These are phyloP conservation scores for Dacryopinax spathularia DNA, from an alignment of 768 basidiomycete genomes.

Conservation along the genomic window DNA sequence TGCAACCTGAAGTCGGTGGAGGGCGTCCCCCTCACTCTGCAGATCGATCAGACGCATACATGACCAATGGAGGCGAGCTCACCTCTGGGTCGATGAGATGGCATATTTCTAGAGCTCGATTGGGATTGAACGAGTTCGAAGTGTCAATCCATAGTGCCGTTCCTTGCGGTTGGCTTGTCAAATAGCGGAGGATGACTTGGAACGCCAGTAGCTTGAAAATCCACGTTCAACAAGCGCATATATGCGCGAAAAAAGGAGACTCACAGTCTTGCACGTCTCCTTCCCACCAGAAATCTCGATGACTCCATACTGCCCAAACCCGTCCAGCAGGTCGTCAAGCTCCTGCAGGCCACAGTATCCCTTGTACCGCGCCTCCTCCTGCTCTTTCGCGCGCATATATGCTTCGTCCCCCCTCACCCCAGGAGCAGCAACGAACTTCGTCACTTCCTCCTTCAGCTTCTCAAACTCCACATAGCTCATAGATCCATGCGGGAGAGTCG, in stretches of 20 bases:
- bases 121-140: conserved; percentile 47
- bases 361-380: conserved; percentile 15
- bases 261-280: conserved; percentile 55
- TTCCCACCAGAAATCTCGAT: conserved; percentile 56
- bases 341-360: conserved; percentile 31
- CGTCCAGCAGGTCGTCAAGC: conserved; percentile 39
- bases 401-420: conserved; percentile 25
- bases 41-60: background rate
- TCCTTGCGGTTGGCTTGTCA: conserved; percentile 27
- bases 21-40: conserved; percentile 23
- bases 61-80: conserved; percentile 10
- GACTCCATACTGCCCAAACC: conserved; percentile 38
- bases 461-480: conserved; percentile 38
- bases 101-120: conserved; percentile 27
- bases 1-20: conserved; percentile 47
- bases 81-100: conserved; percentile 21
- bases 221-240: background rate
- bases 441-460: conserved; percentile 27
- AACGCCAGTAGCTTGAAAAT: conserved; percentile 42
- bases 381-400: conserved; percentile 15
- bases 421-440: conserved; percentile 32
- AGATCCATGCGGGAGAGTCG: conserved; percentile 33
- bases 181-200: conserved; percentile 42
- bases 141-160: conserved; percentile 59
- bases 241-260: conserved; percentile 14